These are phyloP conservation scores for Rhinocladiella similis DNA, from an alignment of 2,329 filamentous ascomycete genomes.

Conservation along the genomic window DNA sequence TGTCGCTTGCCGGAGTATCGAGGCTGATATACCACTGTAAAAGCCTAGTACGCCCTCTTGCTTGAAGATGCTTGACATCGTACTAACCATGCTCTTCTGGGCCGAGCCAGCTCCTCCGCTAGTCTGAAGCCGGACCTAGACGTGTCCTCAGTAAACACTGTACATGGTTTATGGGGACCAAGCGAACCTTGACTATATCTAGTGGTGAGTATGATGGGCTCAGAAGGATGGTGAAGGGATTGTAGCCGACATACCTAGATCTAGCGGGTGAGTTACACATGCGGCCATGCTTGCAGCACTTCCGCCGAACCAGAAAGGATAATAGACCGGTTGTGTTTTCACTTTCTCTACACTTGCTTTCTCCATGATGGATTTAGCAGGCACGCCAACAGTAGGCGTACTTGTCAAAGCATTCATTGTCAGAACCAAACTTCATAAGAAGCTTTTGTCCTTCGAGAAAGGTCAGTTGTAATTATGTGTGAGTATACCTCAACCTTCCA, in stretches of 20 bases:
- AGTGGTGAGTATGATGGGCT: neutral
- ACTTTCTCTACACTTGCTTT: no score
- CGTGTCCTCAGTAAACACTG: no score
- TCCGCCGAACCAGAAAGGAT: conserved; percentile 38
- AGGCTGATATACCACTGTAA: conserved; percentile 12
- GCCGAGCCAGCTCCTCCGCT: neutral
- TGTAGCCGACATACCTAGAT: conserved; percentile 4
- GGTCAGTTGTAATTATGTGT: no score
- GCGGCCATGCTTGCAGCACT: conserved; percentile 8
- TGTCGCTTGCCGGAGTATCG: conserved; percentile 3
- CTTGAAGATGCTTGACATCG: neutral
- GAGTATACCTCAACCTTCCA: no score
- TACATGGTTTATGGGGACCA: neutral
- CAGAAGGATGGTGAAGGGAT: no score
- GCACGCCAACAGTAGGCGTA: no score
- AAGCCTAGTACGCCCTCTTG: conserved; percentile 1
- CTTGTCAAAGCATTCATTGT: no score
- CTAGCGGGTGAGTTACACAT: conserved; percentile 10
- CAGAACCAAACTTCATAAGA: no score
- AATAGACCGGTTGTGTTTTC: conserved; percentile 43
- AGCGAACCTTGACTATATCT: conserved; percentile 29
- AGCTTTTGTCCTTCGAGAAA: no score
- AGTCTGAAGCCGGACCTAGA: conserved; percentile 8
- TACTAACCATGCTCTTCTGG: neutral
- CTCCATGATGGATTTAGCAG: no score